Percentiles rank a stretch among this genome's conserved stretches.
phyloP scores from a whole-genome alignment of 129 eudicot genomes.

The Dittrichia graveolens region DNA sequence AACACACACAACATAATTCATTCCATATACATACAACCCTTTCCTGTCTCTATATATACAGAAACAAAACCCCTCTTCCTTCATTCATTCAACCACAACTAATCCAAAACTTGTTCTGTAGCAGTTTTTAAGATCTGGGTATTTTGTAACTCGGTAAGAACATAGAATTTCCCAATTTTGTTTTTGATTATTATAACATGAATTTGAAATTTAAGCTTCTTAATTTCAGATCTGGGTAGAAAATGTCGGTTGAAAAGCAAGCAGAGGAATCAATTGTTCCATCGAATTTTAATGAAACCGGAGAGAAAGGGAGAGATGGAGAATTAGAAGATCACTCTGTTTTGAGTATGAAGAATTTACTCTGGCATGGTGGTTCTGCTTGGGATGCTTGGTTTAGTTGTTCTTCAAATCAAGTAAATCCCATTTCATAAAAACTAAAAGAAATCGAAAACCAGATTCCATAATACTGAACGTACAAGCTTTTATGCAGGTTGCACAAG shows the following conservation, averaged over 20 bases:
- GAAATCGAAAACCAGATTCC: not conserved
- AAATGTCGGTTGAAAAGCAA: constrained; percentile 71
- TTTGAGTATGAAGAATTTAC: constrained; percentile 49
- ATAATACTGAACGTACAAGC: not conserved
- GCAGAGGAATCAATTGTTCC: constrained; percentile 87
- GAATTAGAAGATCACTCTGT: constrained; percentile 47
- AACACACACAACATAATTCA: not conserved
- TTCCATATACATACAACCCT: constrained; percentile 3
- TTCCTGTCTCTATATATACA: constrained; percentile 3
- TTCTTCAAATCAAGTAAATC: constrained; percentile 87
- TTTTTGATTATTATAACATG: not conserved
- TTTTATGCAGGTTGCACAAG: constrained; percentile 90
- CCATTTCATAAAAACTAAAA: too few species aligned
- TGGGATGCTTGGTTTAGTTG: constrained; percentile 99
- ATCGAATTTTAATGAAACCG: constrained; percentile 53
- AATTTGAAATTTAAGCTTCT: constrained; percentile 26
- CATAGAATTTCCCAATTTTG: not conserved
- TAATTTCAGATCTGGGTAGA: constrained; percentile 4
- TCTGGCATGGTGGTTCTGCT: constrained; percentile 98
- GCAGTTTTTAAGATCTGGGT: constrained; percentile 5
- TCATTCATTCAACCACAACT: not conserved
- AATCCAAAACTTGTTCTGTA: constrained; percentile 3
- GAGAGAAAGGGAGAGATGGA: constrained; percentile 28
- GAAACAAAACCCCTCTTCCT: not conserved
- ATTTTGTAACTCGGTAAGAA: not conserved